phyloP scores from a whole-genome alignment of 768 basidiomycete genomes.

The Pleurotus platypus region DNA sequence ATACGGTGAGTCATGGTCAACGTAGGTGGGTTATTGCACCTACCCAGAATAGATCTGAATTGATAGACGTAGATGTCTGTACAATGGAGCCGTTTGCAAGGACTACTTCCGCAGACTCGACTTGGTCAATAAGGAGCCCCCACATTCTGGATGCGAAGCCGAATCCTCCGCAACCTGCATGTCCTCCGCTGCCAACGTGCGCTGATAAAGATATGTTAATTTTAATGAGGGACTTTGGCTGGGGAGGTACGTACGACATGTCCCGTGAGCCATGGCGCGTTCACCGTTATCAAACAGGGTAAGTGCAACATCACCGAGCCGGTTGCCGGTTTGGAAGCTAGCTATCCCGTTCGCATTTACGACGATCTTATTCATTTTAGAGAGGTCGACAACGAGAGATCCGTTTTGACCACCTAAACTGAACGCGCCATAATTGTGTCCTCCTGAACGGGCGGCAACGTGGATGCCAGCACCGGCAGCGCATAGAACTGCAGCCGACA shows the following conservation, averaged over 20 bases:
- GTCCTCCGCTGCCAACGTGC: slow-evolving; percentile 50
- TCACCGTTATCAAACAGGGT: slow-evolving; percentile 31
- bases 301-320: slow-evolving; percentile 43
- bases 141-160: slow-evolving; percentile 46
- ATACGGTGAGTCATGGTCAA: background rate
- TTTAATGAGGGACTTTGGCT: background rate
- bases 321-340: slow-evolving; percentile 38
- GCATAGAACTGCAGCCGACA: slow-evolving; percentile 24
- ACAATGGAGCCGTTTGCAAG: slow-evolving; percentile 21
- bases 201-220: slow-evolving; percentile 11
- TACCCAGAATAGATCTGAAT: slow-evolving; percentile 54
- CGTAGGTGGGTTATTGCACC: slow-evolving; percentile 10
- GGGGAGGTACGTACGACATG: slow-evolving; percentile 26
- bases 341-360: slow-evolving; percentile 32
- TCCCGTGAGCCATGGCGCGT: slow-evolving; percentile 49
- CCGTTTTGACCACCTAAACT: slow-evolving; percentile 43
- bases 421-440: slow-evolving; percentile 51
- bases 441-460: slow-evolving; percentile 42
- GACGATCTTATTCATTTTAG: slow-evolving; percentile 32
- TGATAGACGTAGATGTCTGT: slow-evolving; percentile 29
- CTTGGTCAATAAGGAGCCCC: slow-evolving; percentile 48
- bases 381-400: slow-evolving; percentile 42
- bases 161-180: slow-evolving; percentile 48
- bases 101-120: slow-evolving; percentile 37
- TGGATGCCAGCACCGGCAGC: slow-evolving; percentile 27